These are phyloP conservation scores for Aspergillus puulaauensis DNA, from an alignment of 2,329 filamentous ascomycete genomes.

Conservation along the genomic window DNA sequence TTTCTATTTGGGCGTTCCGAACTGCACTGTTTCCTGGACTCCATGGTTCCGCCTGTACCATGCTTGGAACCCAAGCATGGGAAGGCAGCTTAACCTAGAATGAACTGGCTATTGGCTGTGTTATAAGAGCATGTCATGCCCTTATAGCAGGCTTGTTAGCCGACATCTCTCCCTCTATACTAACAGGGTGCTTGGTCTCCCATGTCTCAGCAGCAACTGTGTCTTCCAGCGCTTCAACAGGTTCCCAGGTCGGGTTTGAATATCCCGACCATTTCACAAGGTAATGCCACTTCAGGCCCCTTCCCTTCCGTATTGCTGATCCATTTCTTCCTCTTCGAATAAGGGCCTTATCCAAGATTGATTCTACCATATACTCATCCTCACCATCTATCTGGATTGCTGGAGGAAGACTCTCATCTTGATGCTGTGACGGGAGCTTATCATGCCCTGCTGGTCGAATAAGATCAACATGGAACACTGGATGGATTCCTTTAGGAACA, in stretches of 20 bases:
- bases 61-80: no score
- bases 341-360: not conserved
- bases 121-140: no score
- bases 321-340: not conserved
- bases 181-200: no score
- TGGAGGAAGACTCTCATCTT: not conserved
- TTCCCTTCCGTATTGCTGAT: not conserved
- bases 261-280: not conserved
- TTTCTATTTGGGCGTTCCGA: no score
- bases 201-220: no score
- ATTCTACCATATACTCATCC: not conserved
- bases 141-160: no score
- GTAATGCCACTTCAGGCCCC: not conserved
- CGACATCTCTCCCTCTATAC: no score
- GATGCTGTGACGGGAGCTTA: not conserved
- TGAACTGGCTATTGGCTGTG: no score
- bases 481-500: not conserved
- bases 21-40: no score
- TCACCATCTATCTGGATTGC: not conserved
- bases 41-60: no score
- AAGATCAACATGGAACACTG: not conserved
- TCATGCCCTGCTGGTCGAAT: not conserved
- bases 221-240: no score
- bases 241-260: not conserved
- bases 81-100: no score